Base-by-base conservation (phyloP, 768 basidiomycete species). In the Rhizopogon vesiculosus region DNA sequence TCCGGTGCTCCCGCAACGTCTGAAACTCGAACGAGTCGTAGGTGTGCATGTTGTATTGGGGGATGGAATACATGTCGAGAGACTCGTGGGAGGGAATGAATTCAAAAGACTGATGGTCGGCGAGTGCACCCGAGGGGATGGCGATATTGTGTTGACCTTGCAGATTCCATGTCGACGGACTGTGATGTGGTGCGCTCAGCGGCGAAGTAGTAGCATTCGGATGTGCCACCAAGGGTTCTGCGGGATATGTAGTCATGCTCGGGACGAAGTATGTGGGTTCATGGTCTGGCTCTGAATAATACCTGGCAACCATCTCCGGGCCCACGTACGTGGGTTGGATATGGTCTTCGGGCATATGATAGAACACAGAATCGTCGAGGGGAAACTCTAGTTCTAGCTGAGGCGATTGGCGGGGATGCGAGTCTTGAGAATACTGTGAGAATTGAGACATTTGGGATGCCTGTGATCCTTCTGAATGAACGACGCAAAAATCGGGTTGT, bases 1-100 rank as follows among this genome's bases (percentile, higher is more conserved):
- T 51, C 57, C 56, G 58, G 31, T 72, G 67, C 45, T 69, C 73
- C 18, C 61, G 67, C 13, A 70, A 56, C 18, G 61, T 52, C 55
- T 70, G 73, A 19, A 71, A 69, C n/a, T 67, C 72, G 48, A 71
- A 64, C 16, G 68, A 57, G 56, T 74, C 73, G 40, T 64, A 68
- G 16, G 67, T 53, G 49, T 59, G 42, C 9, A 62, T 53, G 31
- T 57, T 13, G 25, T 59, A 66, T 19, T 58, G 28, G 16, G 64
- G 35, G 31, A 58, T 16, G 13, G 57, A 49, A 19, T 59, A 61
- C n/a, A 66, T 51, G 35, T 66, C 64, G 8, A 58, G 42, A 25
- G 61, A 51, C 15, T 61, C 68, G 3, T 53, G 45, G 3, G 68
- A 53, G 31, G 58, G 66, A 35, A 44, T 42, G 49, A 59, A 71